These are phyloP conservation scores for Monilinia fructicola DNA, from an alignment of 2,329 filamentous ascomycete species.

Conservation along the genomic window DNA sequence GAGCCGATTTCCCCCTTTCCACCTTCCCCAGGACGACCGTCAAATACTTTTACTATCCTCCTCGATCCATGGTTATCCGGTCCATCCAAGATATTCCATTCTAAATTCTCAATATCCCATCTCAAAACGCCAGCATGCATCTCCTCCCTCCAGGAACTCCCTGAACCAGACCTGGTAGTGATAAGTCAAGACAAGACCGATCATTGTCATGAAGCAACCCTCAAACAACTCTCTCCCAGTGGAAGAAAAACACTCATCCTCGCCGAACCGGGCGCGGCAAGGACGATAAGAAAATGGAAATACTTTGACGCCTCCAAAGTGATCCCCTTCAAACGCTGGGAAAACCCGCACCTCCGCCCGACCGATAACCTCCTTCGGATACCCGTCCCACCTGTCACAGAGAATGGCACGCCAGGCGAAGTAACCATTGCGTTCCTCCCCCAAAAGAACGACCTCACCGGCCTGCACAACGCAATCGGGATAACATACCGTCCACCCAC, in stretches of 20 bases:
- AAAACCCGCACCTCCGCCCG: conserved; percentile 41
- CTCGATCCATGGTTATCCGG: conserved; percentile 71
- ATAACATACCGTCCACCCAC: conserved; percentile 64
- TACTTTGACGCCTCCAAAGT: conserved; percentile 59
- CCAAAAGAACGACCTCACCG: conserved; percentile 59
- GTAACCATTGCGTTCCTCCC: conserved; percentile 68
- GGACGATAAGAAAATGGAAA: conserved; percentile 65
- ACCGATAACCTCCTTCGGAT: conserved; percentile 44
- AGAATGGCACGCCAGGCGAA: conserved; percentile 59
- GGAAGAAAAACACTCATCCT: conserved; percentile 61
- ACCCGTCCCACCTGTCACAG: conserved; percentile 52
- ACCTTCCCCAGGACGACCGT: conserved; percentile 41
- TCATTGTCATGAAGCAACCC: conserved; percentile 68
- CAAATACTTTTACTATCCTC: conserved; percentile 62
- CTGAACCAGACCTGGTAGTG: conserved; percentile 56
- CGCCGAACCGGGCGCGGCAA: conserved; percentile 63
- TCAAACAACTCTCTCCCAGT: conserved; percentile 59
- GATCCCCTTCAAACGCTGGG: conserved; percentile 49
- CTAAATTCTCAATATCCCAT: conserved; percentile 59
- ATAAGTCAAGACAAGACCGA: conserved; percentile 64
- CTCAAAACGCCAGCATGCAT: conserved; percentile 58
- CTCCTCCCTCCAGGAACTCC: conserved; percentile 54
- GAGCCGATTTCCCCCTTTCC: conserved; percentile 43
- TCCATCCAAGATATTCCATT: conserved; percentile 58
- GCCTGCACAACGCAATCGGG: conserved; percentile 65